A percentile compares a stretch with the other conserved stretches of the same genome.
These are phyloP conservation scores for Candida easanensis DNA, from an alignment of 805 yeast species.

Conservation along the genomic window DNA sequence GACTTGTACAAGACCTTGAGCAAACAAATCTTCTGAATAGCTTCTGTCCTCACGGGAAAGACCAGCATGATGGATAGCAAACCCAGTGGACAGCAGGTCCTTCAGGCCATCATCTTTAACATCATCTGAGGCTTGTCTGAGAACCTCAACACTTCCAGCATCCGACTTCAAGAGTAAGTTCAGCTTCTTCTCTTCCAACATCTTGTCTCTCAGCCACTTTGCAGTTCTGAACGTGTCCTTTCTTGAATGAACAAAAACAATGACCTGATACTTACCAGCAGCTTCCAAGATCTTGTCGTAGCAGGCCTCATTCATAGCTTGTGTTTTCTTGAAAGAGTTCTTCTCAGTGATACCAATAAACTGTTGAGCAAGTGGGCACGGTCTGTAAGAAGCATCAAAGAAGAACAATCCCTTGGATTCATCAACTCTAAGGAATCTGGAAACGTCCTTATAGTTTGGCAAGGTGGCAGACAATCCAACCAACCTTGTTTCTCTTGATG, in stretches of 20 bases:
- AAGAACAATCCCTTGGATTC: conserved; percentile 61
- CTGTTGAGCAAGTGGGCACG: conserved; percentile 89
- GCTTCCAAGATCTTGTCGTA: conserved; percentile 73
- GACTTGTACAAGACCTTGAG: conserved; percentile 81
- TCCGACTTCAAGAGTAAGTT: conserved; percentile 45
- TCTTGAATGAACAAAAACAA: conserved; percentile 90
- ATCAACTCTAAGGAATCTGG: conserved; percentile 70
- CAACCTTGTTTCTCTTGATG: conserved; percentile 55
- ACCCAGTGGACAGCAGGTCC: conserved; percentile 63
- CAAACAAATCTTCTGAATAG: conserved; percentile 80
- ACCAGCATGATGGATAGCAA: conserved; percentile 94
- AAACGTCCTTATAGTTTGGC: conserved; percentile 87
- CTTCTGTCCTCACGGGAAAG: conserved; percentile 68
- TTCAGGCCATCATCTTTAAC: conserved; percentile 53
- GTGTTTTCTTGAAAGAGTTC: conserved; percentile 69
- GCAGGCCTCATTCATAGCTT: conserved; percentile 89
- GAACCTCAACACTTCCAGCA: conserved; percentile 52
- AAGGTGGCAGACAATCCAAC: conserved; percentile 91
- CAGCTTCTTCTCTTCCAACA: conserved; percentile 52
- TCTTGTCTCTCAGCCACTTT: conserved; percentile 59
- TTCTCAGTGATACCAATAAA: conserved; percentile 86
- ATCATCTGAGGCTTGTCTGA: conserved; percentile 58
- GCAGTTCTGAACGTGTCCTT: conserved; percentile 90
- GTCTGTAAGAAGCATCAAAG: conserved; percentile 82
- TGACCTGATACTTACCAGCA: conserved; percentile 69